These are phyloP conservation scores for Colletotrichum sp. DNA, from an alignment of 2,329 filamentous ascomycete genomes.

Conservation along the genomic window DNA sequence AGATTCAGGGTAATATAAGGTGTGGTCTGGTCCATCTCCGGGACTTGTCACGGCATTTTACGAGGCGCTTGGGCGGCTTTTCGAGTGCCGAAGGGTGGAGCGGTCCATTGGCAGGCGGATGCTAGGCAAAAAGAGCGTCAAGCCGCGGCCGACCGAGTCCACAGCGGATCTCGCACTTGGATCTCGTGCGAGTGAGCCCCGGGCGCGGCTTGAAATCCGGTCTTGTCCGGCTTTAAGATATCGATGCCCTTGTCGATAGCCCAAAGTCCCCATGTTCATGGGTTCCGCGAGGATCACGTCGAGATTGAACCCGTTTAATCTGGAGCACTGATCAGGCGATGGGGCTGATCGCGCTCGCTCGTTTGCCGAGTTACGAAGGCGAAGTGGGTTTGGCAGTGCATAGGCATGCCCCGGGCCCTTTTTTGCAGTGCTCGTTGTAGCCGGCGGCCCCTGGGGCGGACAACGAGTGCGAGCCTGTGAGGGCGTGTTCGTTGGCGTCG, in stretches of 20 bases:
- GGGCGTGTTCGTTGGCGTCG: neutral
- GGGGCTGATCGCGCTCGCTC: slow-evolving; percentile 16
- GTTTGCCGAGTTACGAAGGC: slow-evolving; percentile 19
- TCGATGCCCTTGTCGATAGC: slow-evolving; percentile 3
- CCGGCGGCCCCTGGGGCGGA: neutral
- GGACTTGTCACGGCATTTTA: slow-evolving; percentile 20
- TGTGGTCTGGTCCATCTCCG: slow-evolving; percentile 20
- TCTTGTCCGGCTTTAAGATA: slow-evolving; percentile 12
- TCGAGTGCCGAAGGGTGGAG: slow-evolving; percentile 20
- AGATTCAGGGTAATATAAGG: slow-evolving; percentile 20
- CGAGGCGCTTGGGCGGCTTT: slow-evolving; percentile 19
- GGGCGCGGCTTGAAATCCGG: slow-evolving; percentile 13
- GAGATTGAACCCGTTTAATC: slow-evolving; percentile 10
- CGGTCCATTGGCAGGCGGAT: slow-evolving; percentile 9
- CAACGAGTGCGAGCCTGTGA: neutral
- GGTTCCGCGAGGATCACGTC: slow-evolving; percentile 1
- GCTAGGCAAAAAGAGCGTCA: slow-evolving; percentile 19
- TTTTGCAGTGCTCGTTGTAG: neutral
- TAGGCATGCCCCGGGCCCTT: neutral
- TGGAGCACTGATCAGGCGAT: slow-evolving; percentile 15
- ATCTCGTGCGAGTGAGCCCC: slow-evolving; percentile 20
- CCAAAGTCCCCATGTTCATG: neutral
- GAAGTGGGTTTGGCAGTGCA: neutral
- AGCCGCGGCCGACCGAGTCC: slow-evolving; percentile 8
- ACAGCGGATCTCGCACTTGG: slow-evolving; percentile 17